Base-by-base conservation (phyloP, 1,284 basidiomycete species). In the Sphagnurus paluster region DNA sequence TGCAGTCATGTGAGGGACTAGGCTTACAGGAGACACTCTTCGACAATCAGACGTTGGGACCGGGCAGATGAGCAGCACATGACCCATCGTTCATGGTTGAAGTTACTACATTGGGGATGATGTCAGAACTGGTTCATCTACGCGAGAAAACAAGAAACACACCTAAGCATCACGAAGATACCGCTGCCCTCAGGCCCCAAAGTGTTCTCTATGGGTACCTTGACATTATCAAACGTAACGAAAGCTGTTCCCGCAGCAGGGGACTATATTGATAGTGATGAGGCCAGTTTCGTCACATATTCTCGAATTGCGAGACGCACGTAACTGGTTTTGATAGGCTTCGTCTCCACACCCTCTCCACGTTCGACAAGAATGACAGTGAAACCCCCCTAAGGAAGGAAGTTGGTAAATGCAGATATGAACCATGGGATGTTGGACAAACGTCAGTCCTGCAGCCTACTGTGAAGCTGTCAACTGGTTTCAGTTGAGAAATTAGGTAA, bases 151-250 rank as follows among this genome's bases (percentile, higher is more conserved):
- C 21, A 25, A 30, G 25, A 28, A 33, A 42, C 26, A 20, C 43
- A 74, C 71, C 69, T 76, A 32, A 80, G 62, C 67, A 90, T 85
- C 56, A 91, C 87, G 56, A 83, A 82, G 48, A 92, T 75, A 20
- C 89, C 90, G 39, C 78, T 77, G 47, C 87, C 83, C 62, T 89
- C 88, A 44, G 80, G 72, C n/a, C 90, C 90, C 25, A 94, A 77
- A 25, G 90, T 87, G 67, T 94, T 89, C 59, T 84, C 84, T 11
- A 87, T 79, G 3, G 91, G 91, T 1, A 95, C 90, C 60, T 85
- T 84, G 55, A 93, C 90, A 52, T 94, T 89, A 64, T 94, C 90
- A 57, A 93, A 94, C 0, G 89, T 91, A 57, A 95, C 75, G 62
- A 83, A 94, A 4, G 90, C 88, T 1, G 91, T 93, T 13, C 90